A percentile compares a stretch with the other conserved stretches of the same genome.
Conservation (phyloP, 768 basidiomycete species). For the Russula emetica region DNA sequence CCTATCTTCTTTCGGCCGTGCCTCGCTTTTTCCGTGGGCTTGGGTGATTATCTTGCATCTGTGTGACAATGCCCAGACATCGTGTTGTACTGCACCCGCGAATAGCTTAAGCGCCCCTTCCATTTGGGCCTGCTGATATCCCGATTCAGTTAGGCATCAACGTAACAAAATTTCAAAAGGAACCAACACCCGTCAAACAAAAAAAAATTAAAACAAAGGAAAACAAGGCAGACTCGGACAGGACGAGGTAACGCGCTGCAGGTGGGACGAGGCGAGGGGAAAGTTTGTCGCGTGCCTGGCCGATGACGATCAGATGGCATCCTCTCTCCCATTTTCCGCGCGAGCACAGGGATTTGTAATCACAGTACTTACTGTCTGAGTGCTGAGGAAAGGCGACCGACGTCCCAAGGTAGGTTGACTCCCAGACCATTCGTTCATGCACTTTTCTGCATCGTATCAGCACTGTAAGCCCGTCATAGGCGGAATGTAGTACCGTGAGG, state of each 20-base stretch:
- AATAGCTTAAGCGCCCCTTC: not conserved
- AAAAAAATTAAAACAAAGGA: not conserved
- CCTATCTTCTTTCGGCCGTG: not conserved
- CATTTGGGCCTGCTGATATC: not conserved
- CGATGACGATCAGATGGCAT: too few relatives aligned
- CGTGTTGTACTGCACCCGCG: not conserved
- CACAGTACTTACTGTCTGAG: not conserved
- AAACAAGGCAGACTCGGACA: not conserved
- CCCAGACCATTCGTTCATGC: not conserved
- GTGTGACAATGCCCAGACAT: conserved; percentile 1
- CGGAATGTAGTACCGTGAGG: not conserved
- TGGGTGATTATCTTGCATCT: not conserved
- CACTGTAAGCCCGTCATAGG: not conserved
- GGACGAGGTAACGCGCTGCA: not conserved
- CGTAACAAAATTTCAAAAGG: not conserved
- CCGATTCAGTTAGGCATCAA: conserved; percentile 4
- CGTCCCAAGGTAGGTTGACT: not conserved
- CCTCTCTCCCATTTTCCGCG: too few relatives aligned
- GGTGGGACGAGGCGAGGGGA: not conserved
- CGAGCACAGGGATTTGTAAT: not conserved
- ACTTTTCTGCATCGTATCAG: not conserved
- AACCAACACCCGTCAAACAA: not conserved
- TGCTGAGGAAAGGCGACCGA: not conserved
- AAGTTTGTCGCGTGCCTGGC: too few relatives aligned
- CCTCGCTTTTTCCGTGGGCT: not conserved